Evolutionary conservation across 257 asterid genomes (phyloP).

Genomic region (Capsicum chinense): DNA sequence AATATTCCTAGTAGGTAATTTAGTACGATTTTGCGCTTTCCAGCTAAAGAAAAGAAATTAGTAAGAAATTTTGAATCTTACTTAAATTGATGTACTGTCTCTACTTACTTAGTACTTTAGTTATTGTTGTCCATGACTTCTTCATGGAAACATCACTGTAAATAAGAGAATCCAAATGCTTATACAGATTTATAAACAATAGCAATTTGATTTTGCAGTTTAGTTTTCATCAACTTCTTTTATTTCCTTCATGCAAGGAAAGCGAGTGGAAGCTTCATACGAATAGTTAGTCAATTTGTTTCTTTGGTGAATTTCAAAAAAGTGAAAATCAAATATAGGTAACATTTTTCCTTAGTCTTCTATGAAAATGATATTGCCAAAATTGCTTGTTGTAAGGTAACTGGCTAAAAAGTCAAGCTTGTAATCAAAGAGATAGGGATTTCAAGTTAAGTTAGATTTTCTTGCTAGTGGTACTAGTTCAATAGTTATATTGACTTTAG

Average conservation of each 20-base stretch:
- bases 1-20: too few relatives aligned
- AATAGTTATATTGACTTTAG: background rate
- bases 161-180: background rate
- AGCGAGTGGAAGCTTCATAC: background rate
- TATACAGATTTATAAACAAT: background rate
- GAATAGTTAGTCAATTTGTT: background rate
- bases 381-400: background rate
- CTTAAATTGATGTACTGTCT: background rate
- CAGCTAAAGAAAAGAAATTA: too few relatives aligned
- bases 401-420: background rate
- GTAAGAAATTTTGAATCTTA: too few relatives aligned
- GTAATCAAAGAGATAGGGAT: background rate
- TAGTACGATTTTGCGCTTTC: too few relatives aligned
- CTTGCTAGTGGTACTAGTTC: background rate
- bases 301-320: background rate
- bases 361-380: background rate
- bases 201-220: conserved; percentile 1
- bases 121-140: background rate
- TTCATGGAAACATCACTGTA: background rate
- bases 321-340: background rate
- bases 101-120: background rate
- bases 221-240: conserved; percentile 7
- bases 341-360: conserved; percentile 16
- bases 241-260: background rate
- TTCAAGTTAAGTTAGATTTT: background rate